Conservation (phyloP, 129 eudicot species). For the Solidago caesia region DNA sequence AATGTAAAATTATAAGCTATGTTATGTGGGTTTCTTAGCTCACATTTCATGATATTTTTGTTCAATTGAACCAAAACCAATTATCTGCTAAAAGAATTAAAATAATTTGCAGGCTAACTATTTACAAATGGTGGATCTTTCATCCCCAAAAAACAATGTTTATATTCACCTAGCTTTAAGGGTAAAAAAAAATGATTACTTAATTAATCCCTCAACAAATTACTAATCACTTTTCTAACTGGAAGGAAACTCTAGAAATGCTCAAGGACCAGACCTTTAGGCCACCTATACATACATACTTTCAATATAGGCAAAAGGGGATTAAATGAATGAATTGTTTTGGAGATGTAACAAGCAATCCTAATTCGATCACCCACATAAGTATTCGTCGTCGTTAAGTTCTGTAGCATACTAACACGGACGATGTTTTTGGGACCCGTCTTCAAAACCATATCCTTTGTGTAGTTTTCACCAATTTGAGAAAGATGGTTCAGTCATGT, state of each 20-base stretch:
- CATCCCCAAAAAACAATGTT: conserved; percentile 24
- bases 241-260: conserved; percentile 27
- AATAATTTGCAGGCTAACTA: conserved; percentile 25
- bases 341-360: conserved; percentile 25
- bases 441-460: conserved; percentile 26
- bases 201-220: conserved; percentile 28
- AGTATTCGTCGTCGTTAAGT: conserved; percentile 7
- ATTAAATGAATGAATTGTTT: conserved; percentile 24
- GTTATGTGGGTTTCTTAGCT: too few relatives aligned
- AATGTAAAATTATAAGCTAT: too few relatives aligned
- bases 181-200: conserved; percentile 21
- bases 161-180: conserved; percentile 30
- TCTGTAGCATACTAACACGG: conserved; percentile 23
- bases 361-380: conserved; percentile 28
- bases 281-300: conserved; percentile 34
- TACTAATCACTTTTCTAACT: conserved; percentile 26
- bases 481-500: neutral
- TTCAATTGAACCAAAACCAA: neutral
- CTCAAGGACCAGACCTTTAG: conserved; percentile 20
- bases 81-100: neutral
- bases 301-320: conserved; percentile 13
- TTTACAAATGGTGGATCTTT: conserved; percentile 30
- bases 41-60: too few relatives aligned
- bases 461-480: conserved; percentile 11
- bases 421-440: conserved; percentile 21